phyloP scores from a whole-genome alignment of 805 yeast species.

The Huiozyma sinensis region DNA sequence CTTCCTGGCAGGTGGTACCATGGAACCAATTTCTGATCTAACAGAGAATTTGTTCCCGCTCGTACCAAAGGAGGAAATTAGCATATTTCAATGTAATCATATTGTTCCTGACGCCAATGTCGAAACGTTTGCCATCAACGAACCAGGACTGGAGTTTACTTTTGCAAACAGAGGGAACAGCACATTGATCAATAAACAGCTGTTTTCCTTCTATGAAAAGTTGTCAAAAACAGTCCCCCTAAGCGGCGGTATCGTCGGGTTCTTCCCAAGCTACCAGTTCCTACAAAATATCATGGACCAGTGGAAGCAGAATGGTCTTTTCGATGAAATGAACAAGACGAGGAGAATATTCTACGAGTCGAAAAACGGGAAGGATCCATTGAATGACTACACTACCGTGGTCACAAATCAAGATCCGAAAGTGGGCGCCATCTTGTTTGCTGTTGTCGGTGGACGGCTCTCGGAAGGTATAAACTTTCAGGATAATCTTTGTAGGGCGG shows the following conservation, averaged over 20 bases:
- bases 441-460: slow-evolving; percentile 88
- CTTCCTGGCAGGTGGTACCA: slow-evolving; percentile 86
- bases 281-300: slow-evolving; percentile 36
- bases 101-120: slow-evolving; percentile 65
- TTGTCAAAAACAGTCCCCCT: slow-evolving; percentile 36
- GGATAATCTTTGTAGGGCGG: slow-evolving; percentile 78
- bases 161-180: slow-evolving; percentile 47
- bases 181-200: slow-evolving; percentile 31
- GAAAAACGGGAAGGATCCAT: slow-evolving; percentile 33
- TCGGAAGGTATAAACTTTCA: slow-evolving; percentile 92
- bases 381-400: slow-evolving; percentile 40
- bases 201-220: slow-evolving; percentile 32
- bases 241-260: slow-evolving; percentile 60
- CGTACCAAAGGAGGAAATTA: slow-evolving; percentile 32
- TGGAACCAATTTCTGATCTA: slow-evolving; percentile 81
- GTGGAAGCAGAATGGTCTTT: slow-evolving; percentile 40
- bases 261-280: slow-evolving; percentile 78
- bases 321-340: slow-evolving; percentile 26
- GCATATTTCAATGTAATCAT: slow-evolving; percentile 68
- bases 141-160: slow-evolving; percentile 48
- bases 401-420: slow-evolving; percentile 19
- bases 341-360: slow-evolving; percentile 54
- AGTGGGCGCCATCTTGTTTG: slow-evolving; percentile 57
- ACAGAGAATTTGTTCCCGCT: slow-evolving; percentile 56
- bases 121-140: slow-evolving; percentile 42